Conservation (phyloP, 2,329 filamentous ascomycete species). For the Xylariales sp. region DNA sequence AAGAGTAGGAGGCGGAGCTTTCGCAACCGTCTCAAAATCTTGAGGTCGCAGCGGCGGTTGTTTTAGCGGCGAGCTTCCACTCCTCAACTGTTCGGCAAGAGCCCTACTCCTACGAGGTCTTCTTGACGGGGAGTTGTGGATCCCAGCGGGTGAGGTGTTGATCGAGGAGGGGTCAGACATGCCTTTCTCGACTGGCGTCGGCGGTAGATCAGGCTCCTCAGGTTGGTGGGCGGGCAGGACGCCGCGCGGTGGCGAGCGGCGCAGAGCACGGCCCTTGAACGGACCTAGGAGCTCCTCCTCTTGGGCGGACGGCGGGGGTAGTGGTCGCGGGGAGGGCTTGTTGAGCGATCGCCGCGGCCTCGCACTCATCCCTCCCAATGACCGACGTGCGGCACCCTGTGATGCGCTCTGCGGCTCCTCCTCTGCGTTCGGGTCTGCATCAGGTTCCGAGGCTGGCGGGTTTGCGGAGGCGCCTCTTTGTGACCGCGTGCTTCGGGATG, state of each 20-base stretch:
- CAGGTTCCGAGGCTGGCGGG: conserved; percentile 6
- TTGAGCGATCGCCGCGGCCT: conserved; percentile 34
- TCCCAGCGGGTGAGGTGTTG: conserved; percentile 52
- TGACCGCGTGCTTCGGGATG: too few relatives aligned
- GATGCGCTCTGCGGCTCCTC: conserved; percentile 7
- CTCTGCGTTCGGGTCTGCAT: conserved; percentile 1
- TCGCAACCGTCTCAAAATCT: conserved; percentile 9
- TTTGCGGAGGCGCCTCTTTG: conserved; percentile 19
- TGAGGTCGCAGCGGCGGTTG: conserved; percentile 30
- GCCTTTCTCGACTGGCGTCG: conserved; percentile 45
- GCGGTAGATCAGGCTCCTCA: conserved; percentile 62
- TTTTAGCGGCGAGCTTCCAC: conserved; percentile 42
- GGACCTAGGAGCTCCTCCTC: conserved; percentile 39
- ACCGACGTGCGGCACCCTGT: conserved; percentile 16
- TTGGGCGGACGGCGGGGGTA: conserved; percentile 40
- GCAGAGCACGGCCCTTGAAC: conserved; percentile 30
- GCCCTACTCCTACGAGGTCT: conserved; percentile 37
- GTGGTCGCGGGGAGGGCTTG: conserved; percentile 39
- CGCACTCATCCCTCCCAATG: conserved; percentile 27
- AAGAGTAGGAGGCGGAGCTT: conserved; percentile 3
- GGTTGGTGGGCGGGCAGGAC: conserved; percentile 24
- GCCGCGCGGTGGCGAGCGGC: conserved; percentile 30
- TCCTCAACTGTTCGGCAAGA: conserved; percentile 33
- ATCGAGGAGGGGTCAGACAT: conserved; percentile 45
- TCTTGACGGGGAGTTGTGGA: conserved; percentile 55